These are phyloP conservation scores for Penicillium verhagenii DNA, from an alignment of 495 filamentous ascomycete species.

Conservation along the genomic window DNA sequence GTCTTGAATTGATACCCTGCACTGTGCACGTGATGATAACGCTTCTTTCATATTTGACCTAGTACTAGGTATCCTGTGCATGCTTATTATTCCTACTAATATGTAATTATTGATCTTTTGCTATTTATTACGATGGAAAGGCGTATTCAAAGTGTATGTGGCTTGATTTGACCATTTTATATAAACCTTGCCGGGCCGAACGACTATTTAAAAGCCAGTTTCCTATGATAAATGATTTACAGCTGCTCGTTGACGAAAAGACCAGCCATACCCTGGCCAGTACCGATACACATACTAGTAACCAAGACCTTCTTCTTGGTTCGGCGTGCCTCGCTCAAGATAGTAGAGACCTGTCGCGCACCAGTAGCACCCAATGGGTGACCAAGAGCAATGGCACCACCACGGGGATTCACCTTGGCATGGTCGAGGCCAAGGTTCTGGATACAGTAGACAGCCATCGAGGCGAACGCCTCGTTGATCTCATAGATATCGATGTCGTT, in stretches of 20 bases:
- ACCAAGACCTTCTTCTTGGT: slow-evolving; percentile 80
- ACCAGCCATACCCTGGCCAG: slow-evolving; percentile 82
- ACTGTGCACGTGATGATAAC: no score
- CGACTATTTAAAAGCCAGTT: background rate
- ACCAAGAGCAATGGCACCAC: slow-evolving; percentile 76
- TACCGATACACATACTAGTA: slow-evolving; percentile 87
- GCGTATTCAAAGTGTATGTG: no score
- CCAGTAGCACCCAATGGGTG: slow-evolving; percentile 84
- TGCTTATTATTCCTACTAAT: background rate
- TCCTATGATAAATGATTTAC: slow-evolving; percentile 24
- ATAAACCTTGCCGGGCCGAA: background rate
- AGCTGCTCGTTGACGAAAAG: slow-evolving; percentile 79
- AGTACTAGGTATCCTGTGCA: no score
- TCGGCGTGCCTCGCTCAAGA: slow-evolving; percentile 75
- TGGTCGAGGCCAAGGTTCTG: slow-evolving; percentile 73
- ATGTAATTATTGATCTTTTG: no score
- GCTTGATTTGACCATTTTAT: background rate
- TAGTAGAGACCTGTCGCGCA: slow-evolving; percentile 76
- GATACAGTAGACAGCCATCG: slow-evolving; percentile 93
- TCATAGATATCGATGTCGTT: slow-evolving; percentile 87
- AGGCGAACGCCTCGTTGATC: slow-evolving; percentile 96
- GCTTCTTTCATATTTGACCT: no score
- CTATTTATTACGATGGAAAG: no score
- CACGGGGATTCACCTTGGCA: slow-evolving; percentile 85
- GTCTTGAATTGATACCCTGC: slow-evolving; percentile 6